phyloP scores from a whole-genome alignment of 140 eudicot genomes.

The Ambrosia hybrid region DNA sequence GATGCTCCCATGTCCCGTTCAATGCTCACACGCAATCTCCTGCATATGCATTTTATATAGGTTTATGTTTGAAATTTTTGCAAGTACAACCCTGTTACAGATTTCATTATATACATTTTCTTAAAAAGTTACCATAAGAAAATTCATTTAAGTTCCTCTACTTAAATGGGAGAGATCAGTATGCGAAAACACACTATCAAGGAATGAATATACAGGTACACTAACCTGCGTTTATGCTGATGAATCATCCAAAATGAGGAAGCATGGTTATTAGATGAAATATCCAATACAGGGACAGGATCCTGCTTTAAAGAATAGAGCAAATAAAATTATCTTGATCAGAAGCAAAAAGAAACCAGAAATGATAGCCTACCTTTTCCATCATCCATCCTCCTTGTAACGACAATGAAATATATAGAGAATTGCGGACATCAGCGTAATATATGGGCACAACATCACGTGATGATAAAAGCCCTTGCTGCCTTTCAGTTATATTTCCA shows the following conservation, averaged over 20 bases:
- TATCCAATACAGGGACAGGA: constrained; percentile 79
- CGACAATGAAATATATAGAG: constrained; percentile 56
- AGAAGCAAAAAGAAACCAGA: background rate
- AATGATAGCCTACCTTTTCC: constrained; percentile 66
- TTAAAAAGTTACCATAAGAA: background rate
- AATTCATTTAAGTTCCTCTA: too few relatives aligned
- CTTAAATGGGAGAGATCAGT: too few relatives aligned
- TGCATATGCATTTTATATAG: constrained; percentile 24
- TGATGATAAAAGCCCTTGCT: constrained; percentile 65
- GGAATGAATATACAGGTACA: background rate
- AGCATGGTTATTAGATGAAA: constrained; percentile 55
- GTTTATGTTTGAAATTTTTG: too few relatives aligned
- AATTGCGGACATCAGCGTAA: constrained; percentile 78
- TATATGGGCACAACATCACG: constrained; percentile 71
- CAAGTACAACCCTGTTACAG: too few relatives aligned
- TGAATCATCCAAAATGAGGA: constrained; percentile 96
- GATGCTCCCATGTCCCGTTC: constrained; percentile 96
- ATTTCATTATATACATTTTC: too few relatives aligned
- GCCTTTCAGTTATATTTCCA: constrained; percentile 65
- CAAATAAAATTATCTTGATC: background rate
- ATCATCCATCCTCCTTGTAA: constrained; percentile 88
- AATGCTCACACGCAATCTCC: constrained; percentile 94
- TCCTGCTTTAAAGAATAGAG: constrained; percentile 49
- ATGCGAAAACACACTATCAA: background rate
- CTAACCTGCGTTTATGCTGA: constrained; percentile 69